Evolutionary conservation across 1,139 yeast species (phyloP), one percentile per base, ranked within the genome.

Genomic region (Hanseniaspora gamundiae): DNA sequence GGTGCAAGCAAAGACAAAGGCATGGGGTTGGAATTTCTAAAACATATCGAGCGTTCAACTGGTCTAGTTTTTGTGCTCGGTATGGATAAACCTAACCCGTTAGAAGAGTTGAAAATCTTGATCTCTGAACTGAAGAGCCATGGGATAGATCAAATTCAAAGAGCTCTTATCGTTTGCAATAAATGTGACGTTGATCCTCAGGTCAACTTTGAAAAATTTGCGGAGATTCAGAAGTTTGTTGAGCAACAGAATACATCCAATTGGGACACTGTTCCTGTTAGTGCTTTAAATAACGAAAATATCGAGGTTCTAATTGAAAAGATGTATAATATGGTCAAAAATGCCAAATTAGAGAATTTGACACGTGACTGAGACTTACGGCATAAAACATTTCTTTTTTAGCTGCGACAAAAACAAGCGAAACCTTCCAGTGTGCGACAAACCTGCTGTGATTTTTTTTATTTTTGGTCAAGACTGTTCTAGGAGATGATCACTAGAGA

Each of bases 1-100:
- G 97, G 94, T 9, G 97, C 98, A 0, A 70, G 78, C 2, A 68
- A 78, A 38, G 84, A 88, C 56, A 80, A 74, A 57, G 98, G 98
- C 2, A 81, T 91, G 85, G 98, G 98, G 0, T 70, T 86, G 42
- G 96, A 87, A 51, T 91, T 91, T 60, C 65, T 91, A 50, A 71
- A 96, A 47, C 98, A 91, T 59, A 78, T 91, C 43, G 98, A 91
- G 61, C 71, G 98, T 50, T 83, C 95, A 3, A 81, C 83, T 13
- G 95, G 95, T 0, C 65, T 91, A 47, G 94, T 82, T 2, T 86
- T 91, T 65, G 95, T 91, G 3, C 68, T 91, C 2, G 82, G 87
- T 4, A 66, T 91, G 24, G 95, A 84, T 39, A 59, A 57, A 31
- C 58, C 60, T 14, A 67, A 79, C 48, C 95, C 95, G 0, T 65